These are phyloP conservation scores for Sporothrix sp. DNA, from an alignment of 2,329 filamentous ascomycete genomes.

Conservation along the genomic window DNA sequence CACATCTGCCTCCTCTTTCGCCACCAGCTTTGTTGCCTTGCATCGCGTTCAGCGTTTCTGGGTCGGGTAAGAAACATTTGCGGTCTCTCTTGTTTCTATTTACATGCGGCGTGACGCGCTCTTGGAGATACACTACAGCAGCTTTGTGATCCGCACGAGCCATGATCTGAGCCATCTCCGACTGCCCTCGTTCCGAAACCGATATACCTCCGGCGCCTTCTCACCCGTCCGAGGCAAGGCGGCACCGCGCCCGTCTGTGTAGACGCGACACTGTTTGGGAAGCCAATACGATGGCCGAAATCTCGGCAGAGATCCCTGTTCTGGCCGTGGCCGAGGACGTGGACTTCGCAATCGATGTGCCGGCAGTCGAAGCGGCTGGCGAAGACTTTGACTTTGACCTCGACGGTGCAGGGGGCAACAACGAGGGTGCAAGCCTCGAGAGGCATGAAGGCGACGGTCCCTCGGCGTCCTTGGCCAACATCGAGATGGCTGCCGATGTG, in stretches of 20 bases:
- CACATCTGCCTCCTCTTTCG: neutral
- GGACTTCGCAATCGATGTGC: slow-evolving; percentile 18
- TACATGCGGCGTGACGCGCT: too few species aligned
- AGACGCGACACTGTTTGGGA: too few species aligned
- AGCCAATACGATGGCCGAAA: slow-evolving; percentile 17
- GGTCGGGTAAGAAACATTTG: too few species aligned
- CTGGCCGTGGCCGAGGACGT: slow-evolving; percentile 16
- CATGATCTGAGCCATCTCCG: neutral
- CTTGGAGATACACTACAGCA: neutral
- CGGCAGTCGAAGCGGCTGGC: slow-evolving; percentile 12
- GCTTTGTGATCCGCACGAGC: neutral
- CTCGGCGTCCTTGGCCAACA: neutral
- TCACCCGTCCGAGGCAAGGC: too few species aligned
- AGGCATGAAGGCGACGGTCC: slow-evolving; percentile 8
- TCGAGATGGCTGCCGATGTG: slow-evolving; percentile 10
- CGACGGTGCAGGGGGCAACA: slow-evolving; percentile 18
- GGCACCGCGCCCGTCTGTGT: too few species aligned
- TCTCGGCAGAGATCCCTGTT: slow-evolving; percentile 11
- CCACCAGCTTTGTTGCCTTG: too few species aligned
- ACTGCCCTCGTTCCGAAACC: neutral
- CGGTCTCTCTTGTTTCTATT: too few species aligned
- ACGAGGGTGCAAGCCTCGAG: slow-evolving; percentile 7
- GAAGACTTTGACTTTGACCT: slow-evolving; percentile 27
- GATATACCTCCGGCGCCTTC: too few species aligned
- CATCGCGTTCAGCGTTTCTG: too few species aligned